Evolutionary conservation across 2,329 filamentous ascomycete species (phyloP).

Genomic region (Neospermospora avenae): DNA sequence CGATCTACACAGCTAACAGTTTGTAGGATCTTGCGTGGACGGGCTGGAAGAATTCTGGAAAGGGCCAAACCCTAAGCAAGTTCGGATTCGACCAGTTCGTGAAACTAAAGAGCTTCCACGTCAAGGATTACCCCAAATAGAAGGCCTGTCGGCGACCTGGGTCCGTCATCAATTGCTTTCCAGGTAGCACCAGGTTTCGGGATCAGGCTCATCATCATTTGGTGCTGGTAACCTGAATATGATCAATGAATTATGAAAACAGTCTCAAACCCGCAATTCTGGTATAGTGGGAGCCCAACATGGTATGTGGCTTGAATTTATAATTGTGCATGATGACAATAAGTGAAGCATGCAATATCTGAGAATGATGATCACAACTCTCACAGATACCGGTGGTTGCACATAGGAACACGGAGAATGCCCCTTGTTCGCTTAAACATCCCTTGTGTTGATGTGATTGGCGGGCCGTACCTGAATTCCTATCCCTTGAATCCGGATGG

Average conservation of each 20-base stretch:
- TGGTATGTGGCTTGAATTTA: background rate
- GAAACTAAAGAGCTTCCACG: constrained; percentile 92
- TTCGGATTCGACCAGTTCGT: constrained; percentile 96
- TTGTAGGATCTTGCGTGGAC: constrained; percentile 87
- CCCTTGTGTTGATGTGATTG: constrained; percentile 8
- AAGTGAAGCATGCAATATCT: background rate
- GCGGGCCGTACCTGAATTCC: constrained; percentile 6
- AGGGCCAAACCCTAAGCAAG: constrained; percentile 81
- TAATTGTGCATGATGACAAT: background rate
- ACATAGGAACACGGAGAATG: constrained; percentile 13
- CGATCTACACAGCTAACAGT: constrained; percentile 25
- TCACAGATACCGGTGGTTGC: constrained; percentile 5
- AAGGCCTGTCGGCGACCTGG: constrained; percentile 7
- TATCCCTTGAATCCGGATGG: constrained; percentile 3
- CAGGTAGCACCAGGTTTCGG: constrained; percentile 16
- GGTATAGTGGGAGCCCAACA: background rate
- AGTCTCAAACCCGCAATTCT: constrained; percentile 2
- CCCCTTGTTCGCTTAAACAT: constrained; percentile 9
- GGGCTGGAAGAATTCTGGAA: constrained; percentile 95
- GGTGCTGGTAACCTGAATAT: constrained; percentile 7
- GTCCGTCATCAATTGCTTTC: background rate
- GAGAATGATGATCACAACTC: background rate
- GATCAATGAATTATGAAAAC: constrained; percentile 5
- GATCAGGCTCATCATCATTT: background rate
- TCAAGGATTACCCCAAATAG: constrained; percentile 72